A percentile compares a stretch with the other conserved stretches of the same genome.
Evolutionary conservation across 2,329 filamentous ascomycete genomes (phyloP).

Genomic region (Aspergillus sp.): DNA sequence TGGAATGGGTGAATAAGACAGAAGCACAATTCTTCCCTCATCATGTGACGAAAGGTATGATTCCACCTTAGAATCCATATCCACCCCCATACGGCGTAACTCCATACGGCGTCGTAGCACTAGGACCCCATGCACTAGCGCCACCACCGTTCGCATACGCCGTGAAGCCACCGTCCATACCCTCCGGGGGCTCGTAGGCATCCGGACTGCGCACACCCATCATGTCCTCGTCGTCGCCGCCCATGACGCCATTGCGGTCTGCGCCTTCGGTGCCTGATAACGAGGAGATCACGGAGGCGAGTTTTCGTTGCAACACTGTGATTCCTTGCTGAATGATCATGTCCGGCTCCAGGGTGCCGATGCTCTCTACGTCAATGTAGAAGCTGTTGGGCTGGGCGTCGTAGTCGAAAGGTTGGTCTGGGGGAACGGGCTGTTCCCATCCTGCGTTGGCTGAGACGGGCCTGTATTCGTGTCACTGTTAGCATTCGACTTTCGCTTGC

Average conservation of each 20-base stretch:
- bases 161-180: slow-evolving; percentile 45
- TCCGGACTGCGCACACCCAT: slow-evolving; percentile 54
- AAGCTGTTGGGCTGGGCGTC: slow-evolving; percentile 81
- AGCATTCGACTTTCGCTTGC: neutral
- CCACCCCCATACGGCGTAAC: slow-evolving; percentile 29
- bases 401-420: slow-evolving; percentile 88
- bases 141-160: slow-evolving; percentile 53
- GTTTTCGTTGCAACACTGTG: slow-evolving; percentile 83
- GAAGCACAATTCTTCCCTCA: too few species aligned
- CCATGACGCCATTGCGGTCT: slow-evolving; percentile 54
- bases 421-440: slow-evolving; percentile 76
- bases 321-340: slow-evolving; percentile 87
- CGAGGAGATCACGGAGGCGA: slow-evolving; percentile 74
- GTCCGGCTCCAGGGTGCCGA: slow-evolving; percentile 85
- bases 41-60: too few species aligned
- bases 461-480: slow-evolving; percentile 22
- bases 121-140: slow-evolving; percentile 67
- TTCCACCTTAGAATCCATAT: slow-evolving; percentile 29
- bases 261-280: slow-evolving; percentile 57
- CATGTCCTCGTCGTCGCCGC: slow-evolving; percentile 47
- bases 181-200: slow-evolving; percentile 49
- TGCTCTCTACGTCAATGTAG: slow-evolving; percentile 91
- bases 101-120: slow-evolving; percentile 62
- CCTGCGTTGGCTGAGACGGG: slow-evolving; percentile 49
- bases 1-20: too few species aligned